Base-by-base conservation (phyloP, 2,329 filamentous ascomycete species). In the Stromatinia cepivora region DNA sequence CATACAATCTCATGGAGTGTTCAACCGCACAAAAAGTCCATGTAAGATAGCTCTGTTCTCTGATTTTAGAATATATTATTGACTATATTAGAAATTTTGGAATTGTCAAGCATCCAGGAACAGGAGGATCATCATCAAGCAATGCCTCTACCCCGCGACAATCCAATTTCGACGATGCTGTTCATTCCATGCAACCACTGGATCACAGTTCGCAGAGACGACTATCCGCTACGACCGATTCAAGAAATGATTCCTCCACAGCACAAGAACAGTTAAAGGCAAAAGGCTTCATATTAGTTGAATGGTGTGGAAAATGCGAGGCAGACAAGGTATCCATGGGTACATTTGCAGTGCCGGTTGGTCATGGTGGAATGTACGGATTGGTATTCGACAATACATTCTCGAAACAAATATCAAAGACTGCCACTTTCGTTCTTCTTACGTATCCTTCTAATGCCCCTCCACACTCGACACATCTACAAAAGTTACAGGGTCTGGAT, bases 331-430 rank as follows among this genome's bases (percentile, higher is more conserved):
- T 97, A 64, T 92, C 92, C 28, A 93, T 94, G 80, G 95, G 94
- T 45, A 95, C 90, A 28, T 92, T 93, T 78, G 91, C 97, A 77
- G 92, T 98, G 34, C 83, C 83, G 0, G 77, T 83, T 10, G 88
- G 88, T 46, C 88, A 95, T 72, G 92, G 90, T 34, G 95, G 95
- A 77, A 97, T 97, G 88, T 99, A 97, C 79, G 95, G 94, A 69
- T 84, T 99, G 71, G 93, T 98, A 45, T 97, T 99, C 78, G 95
- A 99, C 86, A 99, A 99, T 78, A 99, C 95, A 39, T 99, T 99
- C 79, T 97, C 94, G 71, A 98, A 97, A 82, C 92, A 90, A 79
- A 90, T 92, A 54, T 95, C 94, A 66, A 99, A 99, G 82, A 97
- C 91, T 42, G 93, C 93, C 28, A 98, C 94, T 10, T 92, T 99